These are phyloP conservation scores for Eucalyptus microcorys DNA, from an alignment of 345 rosid species.

Conservation along the genomic window DNA sequence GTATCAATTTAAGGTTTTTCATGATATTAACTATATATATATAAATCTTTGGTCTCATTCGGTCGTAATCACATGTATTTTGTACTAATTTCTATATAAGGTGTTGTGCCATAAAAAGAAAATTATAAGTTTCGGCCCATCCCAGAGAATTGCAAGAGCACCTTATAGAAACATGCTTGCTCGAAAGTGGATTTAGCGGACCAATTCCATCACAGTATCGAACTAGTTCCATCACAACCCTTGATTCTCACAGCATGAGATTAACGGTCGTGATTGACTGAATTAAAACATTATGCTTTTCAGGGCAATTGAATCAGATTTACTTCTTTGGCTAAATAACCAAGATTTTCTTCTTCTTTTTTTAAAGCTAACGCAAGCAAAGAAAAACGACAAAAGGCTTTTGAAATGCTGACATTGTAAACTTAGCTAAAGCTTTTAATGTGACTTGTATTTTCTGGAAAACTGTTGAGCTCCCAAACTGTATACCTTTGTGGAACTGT, in stretches of 20 bases:
- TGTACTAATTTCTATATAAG: background rate
- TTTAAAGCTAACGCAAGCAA: background rate
- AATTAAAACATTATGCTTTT: background rate
- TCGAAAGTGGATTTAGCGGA: background rate
- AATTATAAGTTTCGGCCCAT: background rate
- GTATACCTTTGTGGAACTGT: background rate
- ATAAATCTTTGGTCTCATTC: background rate
- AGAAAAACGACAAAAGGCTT: background rate
- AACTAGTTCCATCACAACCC: background rate
- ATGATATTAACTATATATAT: background rate
- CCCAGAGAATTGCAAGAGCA: background rate
- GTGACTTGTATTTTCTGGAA: background rate
- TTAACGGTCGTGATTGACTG: background rate
- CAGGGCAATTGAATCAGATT: background rate
- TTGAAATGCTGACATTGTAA: background rate
- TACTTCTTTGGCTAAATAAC: background rate
- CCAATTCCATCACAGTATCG: background rate
- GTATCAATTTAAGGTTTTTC: accelerated
- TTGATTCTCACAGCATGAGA: background rate
- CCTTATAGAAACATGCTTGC: background rate
- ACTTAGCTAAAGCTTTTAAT: background rate
- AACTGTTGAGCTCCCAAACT: background rate
- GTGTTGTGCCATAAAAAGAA: background rate
- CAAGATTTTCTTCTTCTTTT: background rate
- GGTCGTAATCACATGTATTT: background rate